Conservation (phyloP, 1,284 basidiomycete species). For the Wolfiporia cocos region DNA sequence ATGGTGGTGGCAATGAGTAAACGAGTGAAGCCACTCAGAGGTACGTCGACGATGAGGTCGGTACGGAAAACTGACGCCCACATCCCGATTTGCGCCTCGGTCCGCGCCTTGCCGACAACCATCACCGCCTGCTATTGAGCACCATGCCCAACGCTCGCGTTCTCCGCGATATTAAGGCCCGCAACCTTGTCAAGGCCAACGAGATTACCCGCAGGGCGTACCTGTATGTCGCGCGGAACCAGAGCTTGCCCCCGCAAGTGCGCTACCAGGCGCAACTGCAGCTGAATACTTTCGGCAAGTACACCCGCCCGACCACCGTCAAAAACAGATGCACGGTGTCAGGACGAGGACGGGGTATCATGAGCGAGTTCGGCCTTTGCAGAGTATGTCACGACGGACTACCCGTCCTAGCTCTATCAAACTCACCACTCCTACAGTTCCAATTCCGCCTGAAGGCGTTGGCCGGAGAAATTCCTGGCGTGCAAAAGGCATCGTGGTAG, state of each 20-base stretch:
- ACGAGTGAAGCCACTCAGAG: no score
- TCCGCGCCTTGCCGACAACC: background rate
- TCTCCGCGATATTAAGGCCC: constrained; percentile 73
- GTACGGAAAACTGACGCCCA: background rate
- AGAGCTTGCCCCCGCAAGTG: constrained; percentile 75
- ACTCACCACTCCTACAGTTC: constrained; percentile 43
- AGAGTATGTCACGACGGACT: constrained; percentile 50
- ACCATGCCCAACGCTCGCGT: constrained; percentile 46
- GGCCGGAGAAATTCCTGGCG: constrained; percentile 76
- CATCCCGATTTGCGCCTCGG: constrained; percentile 1
- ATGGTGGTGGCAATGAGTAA: no score
- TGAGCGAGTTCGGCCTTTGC: constrained; percentile 85
- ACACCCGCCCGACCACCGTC: constrained; percentile 78
- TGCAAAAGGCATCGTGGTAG: constrained; percentile 84
- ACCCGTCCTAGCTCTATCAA: background rate
- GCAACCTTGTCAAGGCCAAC: constrained; percentile 60
- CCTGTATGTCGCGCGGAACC: constrained; percentile 87
- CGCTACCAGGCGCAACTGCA: constrained; percentile 96
- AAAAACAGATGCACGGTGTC: constrained; percentile 86
- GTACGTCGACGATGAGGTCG: background rate
- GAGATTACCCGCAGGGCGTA: constrained; percentile 85
- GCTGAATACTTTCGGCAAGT: constrained; percentile 81
- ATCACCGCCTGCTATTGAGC: constrained; percentile 3
- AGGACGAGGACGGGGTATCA: constrained; percentile 81
- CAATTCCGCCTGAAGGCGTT: constrained; percentile 87